Percentiles rank a stretch among this genome's conserved stretches.
Evolutionary conservation across 192 early-diverging fungal species (phyloP).

Genomic region (Coemansia umbellata): DNA sequence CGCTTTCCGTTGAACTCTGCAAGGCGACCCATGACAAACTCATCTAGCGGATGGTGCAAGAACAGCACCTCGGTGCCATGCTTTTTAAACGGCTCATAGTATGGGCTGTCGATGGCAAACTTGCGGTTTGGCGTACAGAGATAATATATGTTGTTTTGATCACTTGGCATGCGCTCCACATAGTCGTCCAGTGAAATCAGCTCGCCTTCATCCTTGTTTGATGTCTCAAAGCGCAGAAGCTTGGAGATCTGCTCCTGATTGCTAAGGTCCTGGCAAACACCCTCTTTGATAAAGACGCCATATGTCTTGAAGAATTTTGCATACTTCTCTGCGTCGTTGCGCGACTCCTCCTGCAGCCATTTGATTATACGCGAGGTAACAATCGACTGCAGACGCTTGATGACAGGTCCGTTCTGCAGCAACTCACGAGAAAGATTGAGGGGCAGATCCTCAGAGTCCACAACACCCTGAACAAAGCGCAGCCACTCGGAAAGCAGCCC

Average conservation of each 20-base stretch:
- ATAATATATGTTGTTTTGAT: slow-evolving; percentile 88
- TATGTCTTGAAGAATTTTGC: slow-evolving; percentile 69
- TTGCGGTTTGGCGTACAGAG: slow-evolving; percentile 69
- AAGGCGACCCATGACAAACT: slow-evolving; percentile 72
- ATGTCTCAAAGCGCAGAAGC: slow-evolving; percentile 79
- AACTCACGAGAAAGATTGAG: slow-evolving; percentile 98
- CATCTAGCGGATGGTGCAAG: slow-evolving; percentile 71
- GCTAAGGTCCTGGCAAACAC: slow-evolving; percentile 77
- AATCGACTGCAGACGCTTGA: slow-evolving; percentile 82
- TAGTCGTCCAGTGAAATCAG: slow-evolving; percentile 69
- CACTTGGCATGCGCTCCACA: slow-evolving; percentile 81
- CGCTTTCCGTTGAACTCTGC: slow-evolving; percentile 70
- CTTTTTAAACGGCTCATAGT: slow-evolving; percentile 83
- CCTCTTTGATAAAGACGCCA: slow-evolving; percentile 77
- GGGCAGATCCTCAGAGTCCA: slow-evolving; percentile 97
- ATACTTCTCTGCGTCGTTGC: slow-evolving; percentile 63
- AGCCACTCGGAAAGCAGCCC: slow-evolving; percentile 88
- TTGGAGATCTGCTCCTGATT: slow-evolving; percentile 73
- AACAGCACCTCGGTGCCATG: slow-evolving; percentile 89
- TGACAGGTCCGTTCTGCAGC: slow-evolving; percentile 78
- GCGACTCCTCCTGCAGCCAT: slow-evolving; percentile 68
- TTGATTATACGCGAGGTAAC: slow-evolving; percentile 88
- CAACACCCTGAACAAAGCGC: slow-evolving; percentile 87
- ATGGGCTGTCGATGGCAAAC: slow-evolving; percentile 78
- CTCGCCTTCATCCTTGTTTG: slow-evolving; percentile 49